A percentile compares a stretch with the other conserved stretches of the same genome.
Conservation (phyloP, 2,329 filamentous ascomycete species). For the Neobulgaria alba region DNA sequence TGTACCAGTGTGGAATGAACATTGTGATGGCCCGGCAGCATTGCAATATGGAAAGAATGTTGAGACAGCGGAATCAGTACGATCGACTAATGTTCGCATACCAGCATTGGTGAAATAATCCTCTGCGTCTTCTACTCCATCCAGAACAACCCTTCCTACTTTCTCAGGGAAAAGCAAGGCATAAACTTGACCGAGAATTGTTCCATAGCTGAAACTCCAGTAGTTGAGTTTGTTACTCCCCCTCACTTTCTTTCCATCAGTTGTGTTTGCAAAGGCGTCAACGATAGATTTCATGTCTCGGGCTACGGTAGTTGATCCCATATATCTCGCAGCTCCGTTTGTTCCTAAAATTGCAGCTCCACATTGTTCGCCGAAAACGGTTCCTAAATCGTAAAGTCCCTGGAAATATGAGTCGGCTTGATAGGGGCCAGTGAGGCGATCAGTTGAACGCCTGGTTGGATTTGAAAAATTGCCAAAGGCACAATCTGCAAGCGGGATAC, state of each 20-base stretch:
- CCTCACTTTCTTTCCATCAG: background rate
- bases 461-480: background rate
- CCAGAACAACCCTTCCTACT: constrained; percentile 33
- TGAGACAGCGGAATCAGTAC: constrained; percentile 16
- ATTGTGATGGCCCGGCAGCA: constrained; percentile 26
- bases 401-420: background rate
- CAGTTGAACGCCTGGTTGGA: background rate
- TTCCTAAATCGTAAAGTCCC: background rate
- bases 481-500: background rate
- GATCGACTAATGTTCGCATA: background rate
- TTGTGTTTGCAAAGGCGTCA: background rate
- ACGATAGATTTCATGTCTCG: background rate
- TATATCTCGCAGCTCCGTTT: background rate
- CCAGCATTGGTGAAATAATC: constrained; percentile 10
- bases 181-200: constrained; percentile 34
- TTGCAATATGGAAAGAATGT: constrained; percentile 23
- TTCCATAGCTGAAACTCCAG: constrained; percentile 41
- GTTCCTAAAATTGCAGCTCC: no score
- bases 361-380: background rate
- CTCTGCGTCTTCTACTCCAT: constrained; percentile 19
- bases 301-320: background rate
- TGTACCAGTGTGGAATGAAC: constrained; percentile 16
- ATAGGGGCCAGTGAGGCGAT: background rate
- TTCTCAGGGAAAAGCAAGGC: constrained; percentile 35
- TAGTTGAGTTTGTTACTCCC: background rate